phyloP scores from a whole-genome alignment of 257 asterid genomes.

The Nicotiana obtusifolia region DNA sequence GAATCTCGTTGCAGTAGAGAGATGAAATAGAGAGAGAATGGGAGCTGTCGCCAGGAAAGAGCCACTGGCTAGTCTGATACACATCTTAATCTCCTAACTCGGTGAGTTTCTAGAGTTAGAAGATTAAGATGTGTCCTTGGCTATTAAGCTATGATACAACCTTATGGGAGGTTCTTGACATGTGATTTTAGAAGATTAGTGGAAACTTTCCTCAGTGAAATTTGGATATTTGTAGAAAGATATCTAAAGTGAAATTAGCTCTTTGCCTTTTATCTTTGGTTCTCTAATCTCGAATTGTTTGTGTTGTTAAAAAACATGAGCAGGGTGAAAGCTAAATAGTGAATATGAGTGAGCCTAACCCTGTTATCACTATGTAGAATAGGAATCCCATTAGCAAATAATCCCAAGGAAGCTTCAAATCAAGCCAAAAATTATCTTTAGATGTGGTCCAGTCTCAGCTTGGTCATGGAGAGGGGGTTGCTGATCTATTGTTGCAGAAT shows the following conservation, averaged over 20 bases:
- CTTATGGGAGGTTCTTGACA: background rate
- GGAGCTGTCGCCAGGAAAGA: background rate
- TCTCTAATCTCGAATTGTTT: background rate
- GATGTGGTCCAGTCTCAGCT: background rate
- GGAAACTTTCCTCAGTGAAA: background rate
- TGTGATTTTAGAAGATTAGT: background rate
- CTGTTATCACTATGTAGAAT: background rate
- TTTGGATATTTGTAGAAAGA: background rate
- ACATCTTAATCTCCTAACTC: background rate
- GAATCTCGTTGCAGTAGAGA: background rate
- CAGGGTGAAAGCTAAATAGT: background rate
- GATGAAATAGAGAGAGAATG: background rate
- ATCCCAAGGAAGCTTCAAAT: background rate
- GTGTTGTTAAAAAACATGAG: background rate
- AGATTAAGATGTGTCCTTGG: background rate
- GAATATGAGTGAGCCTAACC: background rate
- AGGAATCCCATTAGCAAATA: background rate
- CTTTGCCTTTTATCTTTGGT: background rate
- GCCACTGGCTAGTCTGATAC: background rate
- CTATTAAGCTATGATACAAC: background rate
- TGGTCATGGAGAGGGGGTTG: background rate
- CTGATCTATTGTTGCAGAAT: background rate
- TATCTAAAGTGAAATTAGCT: background rate
- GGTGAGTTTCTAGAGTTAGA: background rate
- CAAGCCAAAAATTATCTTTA: background rate